Percentiles rank a stretch among this genome's conserved stretches.
phyloP scores from a whole-genome alignment of 2,329 filamentous ascomycete species.

The Colletotrichum eleusines region DNA sequence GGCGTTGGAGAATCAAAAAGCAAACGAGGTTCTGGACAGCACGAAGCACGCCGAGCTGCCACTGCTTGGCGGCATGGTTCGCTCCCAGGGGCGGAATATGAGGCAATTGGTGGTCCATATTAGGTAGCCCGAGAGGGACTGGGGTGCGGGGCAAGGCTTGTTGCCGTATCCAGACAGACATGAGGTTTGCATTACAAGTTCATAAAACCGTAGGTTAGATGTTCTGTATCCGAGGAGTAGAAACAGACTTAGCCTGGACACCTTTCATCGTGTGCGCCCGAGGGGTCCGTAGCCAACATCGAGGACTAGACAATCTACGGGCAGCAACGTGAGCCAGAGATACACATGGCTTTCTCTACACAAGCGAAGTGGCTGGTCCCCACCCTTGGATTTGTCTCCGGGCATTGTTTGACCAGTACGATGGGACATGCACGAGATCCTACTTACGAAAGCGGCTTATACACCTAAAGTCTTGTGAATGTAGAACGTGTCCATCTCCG shows the following conservation, averaged over 20 bases:
- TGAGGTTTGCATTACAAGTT: conserved; percentile 34
- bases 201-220: conserved; percentile 38
- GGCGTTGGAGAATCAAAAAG: conserved; percentile 42
- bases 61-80: conserved; percentile 9
- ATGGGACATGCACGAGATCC: not conserved
- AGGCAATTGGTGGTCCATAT: conserved; percentile 31
- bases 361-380: too few species aligned
- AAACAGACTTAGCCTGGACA: conserved; percentile 29
- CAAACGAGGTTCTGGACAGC: conserved; percentile 29
- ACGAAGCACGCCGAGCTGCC: conserved; percentile 17
- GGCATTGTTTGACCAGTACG: not conserved
- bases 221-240: conserved; percentile 30
- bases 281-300: not conserved
- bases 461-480: too few species aligned
- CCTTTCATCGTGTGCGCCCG: too few species aligned
- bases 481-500: not conserved
- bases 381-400: too few species aligned
- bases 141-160: conserved; percentile 7
- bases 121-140: conserved; percentile 22
- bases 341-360: not conserved
- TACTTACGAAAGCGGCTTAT: not conserved
- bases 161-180: conserved; percentile 13
- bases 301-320: not conserved
- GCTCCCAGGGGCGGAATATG: conserved; percentile 29
- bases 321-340: not conserved